Evolutionary conservation across 257 asterid genomes (phyloP), one percentile per base, ranked within the genome.

Genomic region (Prunella vulgaris): DNA sequence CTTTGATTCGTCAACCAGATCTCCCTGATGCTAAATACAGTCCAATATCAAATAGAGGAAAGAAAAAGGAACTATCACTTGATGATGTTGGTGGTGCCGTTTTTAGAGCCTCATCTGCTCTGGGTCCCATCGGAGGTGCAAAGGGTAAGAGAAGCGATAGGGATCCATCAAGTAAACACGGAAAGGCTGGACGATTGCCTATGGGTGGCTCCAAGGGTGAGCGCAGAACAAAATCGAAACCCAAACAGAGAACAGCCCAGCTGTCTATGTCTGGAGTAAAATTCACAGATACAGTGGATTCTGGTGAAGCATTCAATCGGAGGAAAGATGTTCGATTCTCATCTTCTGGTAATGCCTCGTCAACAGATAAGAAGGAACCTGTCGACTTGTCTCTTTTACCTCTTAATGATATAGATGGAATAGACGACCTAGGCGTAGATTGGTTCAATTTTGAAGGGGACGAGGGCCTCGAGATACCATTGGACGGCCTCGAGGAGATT

Each of bases 371-470:
- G 32, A 88, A 85, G 69, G 89, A 74, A 38, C 27, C 90, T 2
- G 38, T 18, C 5, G 89, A 76, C 1, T 40, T 83, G 9, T 52
- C 81, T 5, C 75, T 78, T 60, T 66, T 84, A 78, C 87, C 94
- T 6, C 68, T 87, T 57, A 74, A 82, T 33, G 83, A 79, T 25
- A 73, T 86, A n/a, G 96, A 86, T 33, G 68, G 78, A 3, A 84
- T 90, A 15, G 98, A 87, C 10, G 97, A 84, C 48, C 84, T 92
- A 70, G 93, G 80, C 7, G 91, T 85, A 53, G 96, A 82, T 14
- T 94, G 96, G 97, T 88, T 94, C 80, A 86, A 83, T 85, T 93
- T 90, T 58, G 99, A 91, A 1, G 91, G 82, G 48, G 99, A 94
- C 84, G 86, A 17, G 18, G 99, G 88, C 60, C 83, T 84, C 32